A percentile compares a stretch with the other conserved stretches of the same genome.
phyloP scores from a whole-genome alignment of 345 rosid species.

The Gossypium sturtianum region DNA sequence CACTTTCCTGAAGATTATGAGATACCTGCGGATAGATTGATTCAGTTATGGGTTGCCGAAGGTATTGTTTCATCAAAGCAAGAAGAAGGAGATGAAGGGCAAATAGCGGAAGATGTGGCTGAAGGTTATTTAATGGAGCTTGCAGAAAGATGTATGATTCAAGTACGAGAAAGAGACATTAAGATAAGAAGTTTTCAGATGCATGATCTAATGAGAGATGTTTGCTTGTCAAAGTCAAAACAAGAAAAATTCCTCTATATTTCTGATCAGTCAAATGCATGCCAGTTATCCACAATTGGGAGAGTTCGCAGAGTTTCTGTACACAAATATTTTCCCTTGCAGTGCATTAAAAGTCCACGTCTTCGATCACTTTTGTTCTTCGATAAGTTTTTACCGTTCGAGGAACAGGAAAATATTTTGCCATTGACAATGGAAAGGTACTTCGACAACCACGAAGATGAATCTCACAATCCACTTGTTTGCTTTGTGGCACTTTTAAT shows the following conservation, averaged over 20 bases:
- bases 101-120: background rate
- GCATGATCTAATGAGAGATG: constrained; percentile 21
- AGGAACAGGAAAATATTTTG: background rate
- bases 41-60: constrained; percentile 42
- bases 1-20: constrained; percentile 25
- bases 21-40: constrained; percentile 20
- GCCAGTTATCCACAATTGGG: background rate
- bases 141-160: background rate
- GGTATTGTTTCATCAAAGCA: constrained; percentile 11
- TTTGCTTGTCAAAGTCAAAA: constrained; percentile 21
- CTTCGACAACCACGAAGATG: no score
- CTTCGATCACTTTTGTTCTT: constrained; percentile 4
- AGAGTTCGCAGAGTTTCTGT: background rate
- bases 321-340: accelerated
- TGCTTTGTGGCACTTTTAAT: no score
- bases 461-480: no score
- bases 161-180: background rate
- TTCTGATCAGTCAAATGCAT: background rate
- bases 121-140: background rate
- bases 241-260: background rate
- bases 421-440: no score
- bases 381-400: accelerated
- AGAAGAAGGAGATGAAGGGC: background rate
- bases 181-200: background rate
- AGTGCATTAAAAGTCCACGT: background rate